Conservation (phyloP, 1,139 yeast genomes). For the Protomyces lactucae-debilis region DNA sequence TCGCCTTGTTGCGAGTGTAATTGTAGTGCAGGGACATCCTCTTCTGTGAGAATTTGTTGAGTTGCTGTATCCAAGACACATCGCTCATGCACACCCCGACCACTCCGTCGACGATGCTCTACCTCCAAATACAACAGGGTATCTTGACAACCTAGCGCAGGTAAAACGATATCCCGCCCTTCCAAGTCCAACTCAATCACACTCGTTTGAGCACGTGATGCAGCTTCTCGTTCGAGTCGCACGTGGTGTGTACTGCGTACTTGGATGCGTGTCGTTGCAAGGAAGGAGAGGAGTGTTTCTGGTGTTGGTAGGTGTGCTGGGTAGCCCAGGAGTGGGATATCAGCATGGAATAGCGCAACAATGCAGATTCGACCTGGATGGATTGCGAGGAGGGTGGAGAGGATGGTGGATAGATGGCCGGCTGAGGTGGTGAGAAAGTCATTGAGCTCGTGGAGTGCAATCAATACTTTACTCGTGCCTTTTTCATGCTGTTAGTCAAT, state of each 20-base stretch:
- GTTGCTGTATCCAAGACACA: constrained; percentile 5
- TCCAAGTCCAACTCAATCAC: constrained; percentile 6
- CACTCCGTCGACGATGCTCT: constrained; percentile 21
- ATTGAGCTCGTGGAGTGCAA: constrained; percentile 12
- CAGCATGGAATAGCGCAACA: constrained; percentile 10
- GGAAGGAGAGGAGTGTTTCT: constrained; percentile 16
- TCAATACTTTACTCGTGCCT: constrained; percentile 1
- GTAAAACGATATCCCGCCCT: constrained; percentile 9
- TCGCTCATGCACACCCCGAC: constrained; percentile 11
- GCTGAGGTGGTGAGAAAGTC: constrained; percentile 20
- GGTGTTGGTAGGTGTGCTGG: constrained; percentile 19
- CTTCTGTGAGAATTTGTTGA: background rate
- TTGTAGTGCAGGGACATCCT: background rate
- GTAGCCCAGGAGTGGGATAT: constrained; percentile 7
- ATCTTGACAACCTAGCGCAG: constrained; percentile 2
- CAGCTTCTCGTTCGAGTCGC: constrained; percentile 13
- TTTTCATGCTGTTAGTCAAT: background rate
- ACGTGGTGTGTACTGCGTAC: constrained; percentile 11
- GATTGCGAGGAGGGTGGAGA: constrained; percentile 9
- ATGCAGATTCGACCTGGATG: constrained; percentile 14
- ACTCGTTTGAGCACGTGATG: constrained; percentile 4
- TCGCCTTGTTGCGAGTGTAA: background rate
- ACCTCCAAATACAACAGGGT: background rate
- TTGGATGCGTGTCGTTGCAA: constrained; percentile 22
- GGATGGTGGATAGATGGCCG: constrained; percentile 15